Evolutionary conservation across 495 filamentous ascomycete species (phyloP), one percentile per base, ranked within the genome.

Genomic region (Aspergillus indologenus): DNA sequence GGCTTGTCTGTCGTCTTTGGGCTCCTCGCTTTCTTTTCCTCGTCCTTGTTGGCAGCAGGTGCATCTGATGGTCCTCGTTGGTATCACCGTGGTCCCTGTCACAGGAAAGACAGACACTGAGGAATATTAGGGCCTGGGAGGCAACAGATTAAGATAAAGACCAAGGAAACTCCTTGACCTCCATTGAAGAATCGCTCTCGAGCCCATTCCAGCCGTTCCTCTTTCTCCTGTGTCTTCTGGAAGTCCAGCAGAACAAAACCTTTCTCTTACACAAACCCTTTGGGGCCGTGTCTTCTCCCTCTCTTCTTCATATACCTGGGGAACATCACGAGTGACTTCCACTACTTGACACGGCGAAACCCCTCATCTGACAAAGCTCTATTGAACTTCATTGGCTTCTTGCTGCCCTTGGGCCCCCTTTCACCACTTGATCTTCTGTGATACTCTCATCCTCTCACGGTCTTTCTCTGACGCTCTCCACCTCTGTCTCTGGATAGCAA

Each of bases 11-110:
- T 34, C 47, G 53, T 55, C 40, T 45, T 58, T 56, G 52, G 50
- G 26, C 26, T n/a, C n/a, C n/a, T n/a, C n/a, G n/a, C n/a, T 12
- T 24, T 54, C 22, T n/a, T 17, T 47, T 55, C 53, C 53, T 47
- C 47, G 19, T 46, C 58, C 34, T 42, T 55, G 54, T 66, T 54
- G 61, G 50, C 59, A 59, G 45, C 47, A 56, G 61, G 50, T 59
- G 64, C 58, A 60, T 63, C 58, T 49, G 53, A 61, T 60, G 49
- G 53, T 53, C 49, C 26, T 61, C 45, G 40, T 48, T 46, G 56
- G 61, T 66, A 61, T 59, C 61, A 66, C 64, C 58, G 52, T 54
- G 52, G 53, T 45, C 31, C 56, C 29, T 47, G 19, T 46, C 21
- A 45, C 47, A 21, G 51, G 24, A 40, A 40, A 40, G 34, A 44